Evolutionary conservation across 148 eudicot genomes (phyloP).

Genomic region (Fagopyrum tataricum): DNA sequence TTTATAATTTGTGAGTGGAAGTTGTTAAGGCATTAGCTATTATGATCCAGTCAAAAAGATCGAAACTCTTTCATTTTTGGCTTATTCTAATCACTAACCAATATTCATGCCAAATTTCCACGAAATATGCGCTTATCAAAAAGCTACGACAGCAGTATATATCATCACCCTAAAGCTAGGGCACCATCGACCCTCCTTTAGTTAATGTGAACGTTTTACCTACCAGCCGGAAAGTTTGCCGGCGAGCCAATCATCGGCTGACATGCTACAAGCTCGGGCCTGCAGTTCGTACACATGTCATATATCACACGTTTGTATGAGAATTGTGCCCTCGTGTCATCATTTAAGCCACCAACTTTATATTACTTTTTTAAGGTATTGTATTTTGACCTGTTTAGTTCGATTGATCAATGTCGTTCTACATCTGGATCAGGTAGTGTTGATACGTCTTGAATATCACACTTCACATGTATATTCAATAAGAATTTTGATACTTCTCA

Average conservation of each 20-base stretch:
- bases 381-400: too few species aligned
- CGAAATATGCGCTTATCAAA: not conserved
- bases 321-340: constrained; percentile 5
- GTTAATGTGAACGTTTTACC: constrained; percentile 1
- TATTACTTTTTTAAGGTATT: not conserved
- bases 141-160: not conserved
- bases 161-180: not conserved
- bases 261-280: not conserved
- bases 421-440: too few species aligned
- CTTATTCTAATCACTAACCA: not conserved
- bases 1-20: not conserved
- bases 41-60: constrained; percentile 1
- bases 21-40: not conserved
- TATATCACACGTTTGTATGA: not conserved
- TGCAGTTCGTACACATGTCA: not conserved
- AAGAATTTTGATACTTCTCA: too few species aligned
- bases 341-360: not conserved
- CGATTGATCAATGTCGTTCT: too few species aligned
- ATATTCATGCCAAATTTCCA: constrained; percentile 4
- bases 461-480: too few species aligned
- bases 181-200: not conserved
- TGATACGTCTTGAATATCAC: too few species aligned
- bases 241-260: constrained; percentile 1
- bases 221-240: constrained; percentile 5
- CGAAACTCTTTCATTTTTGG: not conserved